Base-by-base conservation (phyloP, 1,284 basidiomycete genomes). In the Trichosporon ovoides region DNA sequence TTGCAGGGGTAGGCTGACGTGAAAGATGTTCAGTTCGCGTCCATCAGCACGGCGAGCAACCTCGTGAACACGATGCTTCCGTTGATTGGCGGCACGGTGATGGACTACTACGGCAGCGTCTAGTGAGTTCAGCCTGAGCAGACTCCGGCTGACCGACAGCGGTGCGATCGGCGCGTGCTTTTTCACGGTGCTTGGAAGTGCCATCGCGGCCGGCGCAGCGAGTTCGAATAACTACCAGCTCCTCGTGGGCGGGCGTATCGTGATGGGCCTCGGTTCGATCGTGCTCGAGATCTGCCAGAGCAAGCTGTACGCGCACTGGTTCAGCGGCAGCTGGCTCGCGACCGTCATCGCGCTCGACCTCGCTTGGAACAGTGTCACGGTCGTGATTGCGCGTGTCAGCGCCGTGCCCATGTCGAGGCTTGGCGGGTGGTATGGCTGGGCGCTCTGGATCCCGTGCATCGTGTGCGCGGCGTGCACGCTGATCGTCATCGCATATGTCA, bases 21-120 rank as follows among this genome's bases (percentile, higher is more conserved):
- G 37, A 16, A n/a, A 55, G 53, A 78, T 56, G 77, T 75, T 0
- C 74, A 77, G 50, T 79, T 77, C 55, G 77, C 76, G 3, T 65
- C 73, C 9, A 74, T 79, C 62, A 55, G 71, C 9, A 76, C 75
- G 5, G 74, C 77, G 3, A 64, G 68, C 12, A 71, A 66, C 53
- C 69, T 79, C 18, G 72, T 78, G 63, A 79, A 79, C 58, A 75
- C 75, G 1, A 61, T 79, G 18, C 64, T 80, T 6, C 80, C 80
- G 3, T 70, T 80, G 53, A 69, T 81, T 16, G 74, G 75, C 3
- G 80, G 79, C 36, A 67, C 77, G 36, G 66, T 71, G 13, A 77
- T 80, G 66, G 79, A 80, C 64, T 76, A 77, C 56, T 78, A 73
- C 59, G 78, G 74, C 7, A 65, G 64, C 0, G 65, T 68, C 1